A percentile compares a stretch with the other conserved stretches of the same genome.
These are phyloP conservation scores for Suillus lakei DNA, from an alignment of 768 basidiomycete species.

Conservation along the genomic window DNA sequence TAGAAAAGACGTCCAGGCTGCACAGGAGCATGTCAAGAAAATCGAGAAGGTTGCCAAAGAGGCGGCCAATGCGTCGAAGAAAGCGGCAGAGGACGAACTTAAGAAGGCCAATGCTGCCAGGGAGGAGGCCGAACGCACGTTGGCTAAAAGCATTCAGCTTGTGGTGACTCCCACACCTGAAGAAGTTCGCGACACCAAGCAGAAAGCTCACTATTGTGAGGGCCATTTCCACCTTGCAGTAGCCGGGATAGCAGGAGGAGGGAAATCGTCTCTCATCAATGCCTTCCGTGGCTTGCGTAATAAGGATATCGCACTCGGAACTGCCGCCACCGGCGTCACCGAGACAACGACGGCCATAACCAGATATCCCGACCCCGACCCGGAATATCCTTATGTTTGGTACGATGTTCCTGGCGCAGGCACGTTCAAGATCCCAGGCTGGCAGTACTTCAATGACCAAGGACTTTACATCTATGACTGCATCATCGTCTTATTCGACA, in stretches of 20 bases:
- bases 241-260: slow-evolving; percentile 38
- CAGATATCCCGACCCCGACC: slow-evolving; percentile 31
- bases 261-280: slow-evolving; percentile 42
- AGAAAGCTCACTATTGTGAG: slow-evolving; percentile 24
- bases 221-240: slow-evolving; percentile 37
- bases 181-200: slow-evolving; percentile 24
- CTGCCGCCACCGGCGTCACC: slow-evolving; percentile 33
- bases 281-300: slow-evolving; percentile 36
- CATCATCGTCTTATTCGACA: slow-evolving; percentile 38
- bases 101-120: slow-evolving; percentile 10
- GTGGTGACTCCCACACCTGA: slow-evolving; percentile 24
- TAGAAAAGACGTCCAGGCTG: slow-evolving; percentile 4
- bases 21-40: slow-evolving; percentile 10
- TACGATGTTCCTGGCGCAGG: slow-evolving; percentile 43
- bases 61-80: slow-evolving; percentile 14
- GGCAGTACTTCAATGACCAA: slow-evolving; percentile 42
- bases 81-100: slow-evolving; percentile 21
- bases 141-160: slow-evolving; percentile 32
- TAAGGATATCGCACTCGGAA: slow-evolving; percentile 17
- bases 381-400: slow-evolving; percentile 32
- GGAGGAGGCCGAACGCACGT: slow-evolving; percentile 21
- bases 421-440: slow-evolving; percentile 35
- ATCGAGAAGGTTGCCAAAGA: slow-evolving; percentile 21
- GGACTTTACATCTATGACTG: slow-evolving; percentile 42
- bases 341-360: slow-evolving; percentile 34